Base-by-base conservation (phyloP, 73 alveolate species). In the Paramecium caudatum region DNA sequence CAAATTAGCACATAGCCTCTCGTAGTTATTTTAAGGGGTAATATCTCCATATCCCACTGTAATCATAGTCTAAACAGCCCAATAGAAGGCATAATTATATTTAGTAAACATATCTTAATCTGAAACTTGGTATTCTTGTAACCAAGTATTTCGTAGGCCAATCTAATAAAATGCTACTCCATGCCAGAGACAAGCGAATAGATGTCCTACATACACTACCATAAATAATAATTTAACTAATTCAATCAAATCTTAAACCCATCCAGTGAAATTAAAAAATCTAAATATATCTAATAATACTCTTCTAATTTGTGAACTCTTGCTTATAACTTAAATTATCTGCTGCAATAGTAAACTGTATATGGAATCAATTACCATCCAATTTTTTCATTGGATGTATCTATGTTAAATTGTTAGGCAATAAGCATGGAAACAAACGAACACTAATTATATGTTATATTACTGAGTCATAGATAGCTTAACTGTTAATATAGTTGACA, bases 41-140 rank as follows among this genome's bases (percentile, higher is more conserved):
- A 96, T 82, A 91, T 96, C 99, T 74, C 99, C 99, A 93, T 94
- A 96, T 3, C 99, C 99, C 1, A 96, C 96, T 6, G 98, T 93
- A 25, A 96, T 91, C 96, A 96, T 96, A 0, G 99, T 96, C 17
- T 94, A 19, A 21, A 94, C 90, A 15, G 98, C 95, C 93, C 94
- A 96, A 90, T 94, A 96, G 7, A 93, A 41, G 1, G 96, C 55
- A 30, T 92, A 47, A 10, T 93, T 55, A 55, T 96, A 96, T 46
- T 50, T 33, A 32, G 69, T 90, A 2, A 23, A 13, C 21, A 39
- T 48, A 12, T 36, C 86, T 3, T 30, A 81, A 41, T 39, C 70
- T 1, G 30, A 80, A 19, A 94, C 30, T 19, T 91, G 70, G 1
- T 82, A 36, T 10, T 21, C 27, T 17, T 46, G 47, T n/a, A 94